Conservation (phyloP, 2,329 filamentous ascomycete species). For the Dothiorella sarmentorum region DNA sequence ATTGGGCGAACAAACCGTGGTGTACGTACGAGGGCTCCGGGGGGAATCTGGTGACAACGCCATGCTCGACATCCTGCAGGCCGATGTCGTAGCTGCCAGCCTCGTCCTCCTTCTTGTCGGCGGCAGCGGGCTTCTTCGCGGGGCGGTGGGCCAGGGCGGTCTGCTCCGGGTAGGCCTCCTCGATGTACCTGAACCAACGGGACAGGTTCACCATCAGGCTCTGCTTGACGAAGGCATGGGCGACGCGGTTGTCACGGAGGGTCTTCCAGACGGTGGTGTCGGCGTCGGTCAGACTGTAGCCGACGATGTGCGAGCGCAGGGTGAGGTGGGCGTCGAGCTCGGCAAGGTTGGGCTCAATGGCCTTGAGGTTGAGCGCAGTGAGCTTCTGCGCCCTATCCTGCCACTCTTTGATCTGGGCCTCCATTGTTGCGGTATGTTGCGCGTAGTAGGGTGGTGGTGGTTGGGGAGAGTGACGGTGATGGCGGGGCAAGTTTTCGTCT, state of each 20-base stretch:
- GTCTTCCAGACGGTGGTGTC: slow-evolving; percentile 83
- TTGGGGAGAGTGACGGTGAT: not conserved
- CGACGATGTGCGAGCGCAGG: slow-evolving; percentile 79
- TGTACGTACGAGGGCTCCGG: slow-evolving; percentile 78
- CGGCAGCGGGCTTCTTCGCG: slow-evolving; percentile 40
- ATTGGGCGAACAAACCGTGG: not conserved
- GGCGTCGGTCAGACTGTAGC: slow-evolving; percentile 71
- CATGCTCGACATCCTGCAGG: slow-evolving; percentile 78
- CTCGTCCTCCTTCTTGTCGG: slow-evolving; percentile 65
- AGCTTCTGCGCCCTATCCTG: slow-evolving; percentile 51
- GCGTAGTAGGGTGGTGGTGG: not conserved
- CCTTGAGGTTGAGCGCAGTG: slow-evolving; percentile 70
- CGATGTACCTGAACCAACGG: slow-evolving; percentile 85
- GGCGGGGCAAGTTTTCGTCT: slow-evolving; percentile 17
- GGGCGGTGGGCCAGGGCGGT: slow-evolving; percentile 60
- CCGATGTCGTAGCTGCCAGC: slow-evolving; percentile 81
- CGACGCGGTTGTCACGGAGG: slow-evolving; percentile 79
- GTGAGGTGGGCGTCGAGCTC: slow-evolving; percentile 84
- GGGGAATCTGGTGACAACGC: slow-evolving; percentile 87
- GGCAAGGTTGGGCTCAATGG: slow-evolving; percentile 68
- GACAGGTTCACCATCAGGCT: slow-evolving; percentile 71
- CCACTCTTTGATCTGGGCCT: slow-evolving; percentile 51
- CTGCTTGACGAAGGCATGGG: slow-evolving; percentile 75
- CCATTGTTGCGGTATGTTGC: slow-evolving; percentile 25
- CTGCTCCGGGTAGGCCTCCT: slow-evolving; percentile 75